Evolutionary conservation across 352 stramenopile species (phyloP).

Genomic region (Phytophthora cactorum): DNA sequence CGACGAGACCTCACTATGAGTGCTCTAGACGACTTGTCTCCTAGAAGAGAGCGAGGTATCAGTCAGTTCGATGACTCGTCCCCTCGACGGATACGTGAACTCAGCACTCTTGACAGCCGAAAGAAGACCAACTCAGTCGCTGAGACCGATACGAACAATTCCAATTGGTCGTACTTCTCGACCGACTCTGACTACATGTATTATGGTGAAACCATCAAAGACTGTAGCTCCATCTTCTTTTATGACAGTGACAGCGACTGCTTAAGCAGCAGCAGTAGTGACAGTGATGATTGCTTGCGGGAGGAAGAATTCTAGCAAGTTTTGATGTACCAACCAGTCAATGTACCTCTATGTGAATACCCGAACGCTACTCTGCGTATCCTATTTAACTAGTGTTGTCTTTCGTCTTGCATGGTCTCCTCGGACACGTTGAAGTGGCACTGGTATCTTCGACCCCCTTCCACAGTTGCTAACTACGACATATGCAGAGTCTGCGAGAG

Average conservation of each 20-base stretch:
- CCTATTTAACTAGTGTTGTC: too few species aligned
- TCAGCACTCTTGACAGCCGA: conserved; percentile 28
- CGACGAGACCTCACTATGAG: background rate
- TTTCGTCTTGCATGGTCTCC: too few species aligned
- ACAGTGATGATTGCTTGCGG: conserved; percentile 24
- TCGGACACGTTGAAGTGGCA: too few species aligned
- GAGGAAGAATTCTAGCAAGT: conserved; percentile 38
- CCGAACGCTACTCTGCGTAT: background rate
- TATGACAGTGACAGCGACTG: conserved; percentile 19
- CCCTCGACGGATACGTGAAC: conserved; percentile 24
- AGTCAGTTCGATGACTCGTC: conserved; percentile 30
- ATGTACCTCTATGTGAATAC: background rate
- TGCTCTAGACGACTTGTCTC: conserved; percentile 25
- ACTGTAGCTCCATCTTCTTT: conserved; percentile 30
- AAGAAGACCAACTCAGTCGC: conserved; percentile 9
- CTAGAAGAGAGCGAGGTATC: conserved; percentile 25
- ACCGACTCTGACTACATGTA: conserved; percentile 26
- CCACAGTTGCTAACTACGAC: too few species aligned
- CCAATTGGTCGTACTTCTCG: conserved; percentile 29
- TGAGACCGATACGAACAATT: conserved; percentile 24
- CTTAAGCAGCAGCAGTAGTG: conserved; percentile 9
- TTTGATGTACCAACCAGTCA: background rate
- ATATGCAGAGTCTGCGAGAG: too few species aligned
- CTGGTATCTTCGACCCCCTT: too few species aligned
- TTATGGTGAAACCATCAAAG: conserved; percentile 34